A percentile compares a stretch with the other conserved stretches of the same genome.
These are phyloP conservation scores for Penicillium sp. DNA, from an alignment of 2,329 filamentous ascomycete genomes.

Conservation along the genomic window DNA sequence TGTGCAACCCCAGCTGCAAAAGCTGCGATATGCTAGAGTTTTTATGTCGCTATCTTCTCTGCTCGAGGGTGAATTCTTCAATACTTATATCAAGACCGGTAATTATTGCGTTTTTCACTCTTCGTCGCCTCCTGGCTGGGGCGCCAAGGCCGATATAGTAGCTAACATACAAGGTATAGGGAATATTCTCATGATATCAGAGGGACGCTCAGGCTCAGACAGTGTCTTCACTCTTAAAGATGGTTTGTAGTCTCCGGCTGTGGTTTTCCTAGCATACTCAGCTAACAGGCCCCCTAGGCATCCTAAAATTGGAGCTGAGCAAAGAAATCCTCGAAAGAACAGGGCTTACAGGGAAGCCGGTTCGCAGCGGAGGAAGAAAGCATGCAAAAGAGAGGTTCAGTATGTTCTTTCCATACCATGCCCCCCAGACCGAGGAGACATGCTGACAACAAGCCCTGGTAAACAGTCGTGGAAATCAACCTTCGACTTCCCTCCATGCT, in stretches of 20 bases:
- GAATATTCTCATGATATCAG: constrained; percentile 72
- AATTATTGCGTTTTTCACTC: no score
- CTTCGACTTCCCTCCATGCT: constrained; percentile 69
- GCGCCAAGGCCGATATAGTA: no score
- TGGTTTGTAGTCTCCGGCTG: constrained; percentile 52
- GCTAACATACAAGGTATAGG: no score
- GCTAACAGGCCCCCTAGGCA: no score
- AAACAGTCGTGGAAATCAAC: constrained; percentile 70
- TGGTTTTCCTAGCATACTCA: no score
- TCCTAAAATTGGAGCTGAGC: constrained; percentile 57
- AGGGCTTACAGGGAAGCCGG: constrained; percentile 65
- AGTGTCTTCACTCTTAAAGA: constrained; percentile 63
- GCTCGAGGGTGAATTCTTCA: constrained; percentile 67
- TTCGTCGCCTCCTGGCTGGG: not conserved
- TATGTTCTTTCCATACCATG: no score
- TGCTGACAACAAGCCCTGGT: no score
- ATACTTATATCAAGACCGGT: constrained; percentile 75
- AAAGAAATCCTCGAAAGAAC: constrained; percentile 73
- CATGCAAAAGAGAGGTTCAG: constrained; percentile 65
- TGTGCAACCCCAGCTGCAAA: constrained; percentile 41
- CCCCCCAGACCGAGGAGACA: no score
- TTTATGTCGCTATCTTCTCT: constrained; percentile 64
- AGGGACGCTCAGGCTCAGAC: constrained; percentile 61
- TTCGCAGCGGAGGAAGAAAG: constrained; percentile 50
- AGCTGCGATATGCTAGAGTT: constrained; percentile 55